Evolutionary conservation across 2,329 filamentous ascomycete genomes (phyloP).

Genomic region (Neurospora crassa): DNA sequence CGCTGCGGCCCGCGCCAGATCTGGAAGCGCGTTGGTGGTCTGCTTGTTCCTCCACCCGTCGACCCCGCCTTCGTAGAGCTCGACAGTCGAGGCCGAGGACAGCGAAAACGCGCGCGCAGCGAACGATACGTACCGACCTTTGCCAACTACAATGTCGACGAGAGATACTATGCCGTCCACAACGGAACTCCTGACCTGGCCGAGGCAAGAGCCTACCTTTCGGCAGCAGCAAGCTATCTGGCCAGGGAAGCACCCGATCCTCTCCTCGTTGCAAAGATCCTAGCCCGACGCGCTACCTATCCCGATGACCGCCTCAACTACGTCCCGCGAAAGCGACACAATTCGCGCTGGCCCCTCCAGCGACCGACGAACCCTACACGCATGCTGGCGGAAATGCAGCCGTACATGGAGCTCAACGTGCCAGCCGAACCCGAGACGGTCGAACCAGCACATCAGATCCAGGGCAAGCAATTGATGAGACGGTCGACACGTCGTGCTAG

Average conservation of each 20-base stretch:
- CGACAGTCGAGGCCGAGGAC: constrained; percentile 21
- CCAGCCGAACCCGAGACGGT: constrained; percentile 7
- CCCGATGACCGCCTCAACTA: constrained; percentile 15
- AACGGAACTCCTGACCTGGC: constrained; percentile 14
- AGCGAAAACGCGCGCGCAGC: constrained; percentile 26
- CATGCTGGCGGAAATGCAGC: constrained; percentile 17
- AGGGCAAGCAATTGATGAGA: constrained; percentile 16
- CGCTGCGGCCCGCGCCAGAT: constrained; percentile 18
- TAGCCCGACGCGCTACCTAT: constrained; percentile 12
- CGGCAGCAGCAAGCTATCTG: constrained; percentile 7
- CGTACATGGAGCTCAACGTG: constrained; percentile 15
- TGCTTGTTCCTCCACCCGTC: constrained; percentile 1
- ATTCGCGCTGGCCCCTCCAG: constrained; percentile 22
- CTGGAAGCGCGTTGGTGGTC: constrained; percentile 23
- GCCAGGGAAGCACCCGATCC: constrained; percentile 7
- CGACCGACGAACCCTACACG: constrained; percentile 4
- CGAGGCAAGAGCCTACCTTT: constrained; percentile 16
- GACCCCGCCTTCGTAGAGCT: constrained; percentile 21
- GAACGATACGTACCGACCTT: constrained; percentile 23
- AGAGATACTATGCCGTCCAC: constrained; percentile 1
- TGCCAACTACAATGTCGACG: constrained; percentile 23
- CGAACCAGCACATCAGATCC: constrained; percentile 10
- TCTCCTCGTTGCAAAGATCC: not conserved
- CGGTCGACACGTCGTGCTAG: constrained; percentile 21
- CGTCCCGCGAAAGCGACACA: constrained; percentile 24